These are phyloP conservation scores for Hydnomerulius pinastri DNA, from an alignment of 768 basidiomycete species.

Conservation along the genomic window DNA sequence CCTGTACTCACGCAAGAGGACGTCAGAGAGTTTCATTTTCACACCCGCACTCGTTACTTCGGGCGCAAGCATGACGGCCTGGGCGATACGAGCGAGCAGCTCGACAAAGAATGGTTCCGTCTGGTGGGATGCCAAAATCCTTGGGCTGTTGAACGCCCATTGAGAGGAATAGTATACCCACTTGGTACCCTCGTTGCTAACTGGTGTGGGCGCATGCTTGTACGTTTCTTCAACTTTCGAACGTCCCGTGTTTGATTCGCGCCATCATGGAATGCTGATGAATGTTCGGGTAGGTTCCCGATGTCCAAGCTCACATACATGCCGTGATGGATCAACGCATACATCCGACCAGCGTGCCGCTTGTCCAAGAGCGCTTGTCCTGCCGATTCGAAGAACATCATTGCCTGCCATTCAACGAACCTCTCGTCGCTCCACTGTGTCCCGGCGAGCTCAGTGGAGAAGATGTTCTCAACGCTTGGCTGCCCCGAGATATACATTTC, in stretches of 20 bases:
- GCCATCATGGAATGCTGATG: constrained; percentile 21
- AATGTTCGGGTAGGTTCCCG: constrained; percentile 23
- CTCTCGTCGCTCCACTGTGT: constrained; percentile 37
- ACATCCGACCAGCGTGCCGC: constrained; percentile 19
- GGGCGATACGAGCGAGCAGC: constrained; percentile 27
- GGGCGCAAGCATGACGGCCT: constrained; percentile 17
- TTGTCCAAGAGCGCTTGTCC: constrained; percentile 41
- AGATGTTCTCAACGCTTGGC: constrained; percentile 50
- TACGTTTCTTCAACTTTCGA: constrained; percentile 26
- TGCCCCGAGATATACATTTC: constrained; percentile 40
- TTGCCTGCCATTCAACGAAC: constrained; percentile 41
- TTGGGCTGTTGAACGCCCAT: constrained; percentile 34
- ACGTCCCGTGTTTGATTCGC: constrained; percentile 2
- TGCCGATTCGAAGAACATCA: constrained; percentile 49
- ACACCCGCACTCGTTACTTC: constrained; percentile 37
- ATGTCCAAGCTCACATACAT: constrained; percentile 24
- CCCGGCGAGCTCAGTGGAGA: constrained; percentile 37
- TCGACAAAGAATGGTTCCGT: constrained; percentile 53
- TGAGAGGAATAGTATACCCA: constrained; percentile 44
- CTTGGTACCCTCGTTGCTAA: constrained; percentile 45
- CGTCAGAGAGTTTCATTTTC: constrained; percentile 38
- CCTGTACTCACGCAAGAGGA: constrained; percentile 42
- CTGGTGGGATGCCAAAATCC: constrained; percentile 44
- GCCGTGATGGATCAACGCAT: constrained; percentile 24
- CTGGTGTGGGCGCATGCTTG: constrained; percentile 51